These are phyloP conservation scores for Yarrowia deformans DNA, from an alignment of 805 yeast species.

Conservation along the genomic window DNA sequence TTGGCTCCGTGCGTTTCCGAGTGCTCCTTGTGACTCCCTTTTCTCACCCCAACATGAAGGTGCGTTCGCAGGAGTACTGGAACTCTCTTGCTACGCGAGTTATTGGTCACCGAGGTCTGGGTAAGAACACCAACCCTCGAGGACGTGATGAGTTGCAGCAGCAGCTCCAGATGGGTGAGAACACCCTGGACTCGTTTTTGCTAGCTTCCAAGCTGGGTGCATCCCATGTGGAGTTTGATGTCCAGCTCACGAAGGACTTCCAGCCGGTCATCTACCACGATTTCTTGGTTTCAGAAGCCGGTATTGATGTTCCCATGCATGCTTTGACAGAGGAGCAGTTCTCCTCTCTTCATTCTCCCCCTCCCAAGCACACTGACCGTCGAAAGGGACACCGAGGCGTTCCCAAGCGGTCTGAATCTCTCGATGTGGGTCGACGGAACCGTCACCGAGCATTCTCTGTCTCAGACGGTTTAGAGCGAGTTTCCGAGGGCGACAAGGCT, in stretches of 20 bases:
- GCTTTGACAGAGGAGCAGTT: conserved; percentile 89
- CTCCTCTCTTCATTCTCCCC: conserved; percentile 40
- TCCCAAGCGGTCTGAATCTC: conserved; percentile 35
- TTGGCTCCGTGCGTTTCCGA: conserved; percentile 82
- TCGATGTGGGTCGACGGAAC: conserved; percentile 41
- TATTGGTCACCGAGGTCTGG: conserved; percentile 95
- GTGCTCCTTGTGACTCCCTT: conserved; percentile 75
- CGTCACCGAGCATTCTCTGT: conserved; percentile 54
- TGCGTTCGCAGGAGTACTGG: conserved; percentile 87
- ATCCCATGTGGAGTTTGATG: conserved; percentile 95
- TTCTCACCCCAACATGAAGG: conserved; percentile 68
- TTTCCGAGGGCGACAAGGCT: conserved; percentile 45
- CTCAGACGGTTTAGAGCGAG: conserved; percentile 50
- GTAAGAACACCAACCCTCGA: conserved; percentile 78
- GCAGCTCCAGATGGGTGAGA: conserved; percentile 85
- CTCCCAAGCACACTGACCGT: conserved; percentile 22
- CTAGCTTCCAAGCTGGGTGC: conserved; percentile 98
- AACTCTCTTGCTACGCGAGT: conserved; percentile 87
- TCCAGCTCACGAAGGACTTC: conserved; percentile 88
- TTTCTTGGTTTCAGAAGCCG: conserved; percentile 91
- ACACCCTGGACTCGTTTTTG: conserved; percentile 91
- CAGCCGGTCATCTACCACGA: conserved; percentile 96
- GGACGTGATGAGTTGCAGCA: conserved; percentile 51
- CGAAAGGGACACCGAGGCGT: conserved; percentile 24
- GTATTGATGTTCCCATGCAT: conserved; percentile 97